phyloP scores from a whole-genome alignment of 2,329 filamentous ascomycete species.

The Neonectria magnoliae region DNA sequence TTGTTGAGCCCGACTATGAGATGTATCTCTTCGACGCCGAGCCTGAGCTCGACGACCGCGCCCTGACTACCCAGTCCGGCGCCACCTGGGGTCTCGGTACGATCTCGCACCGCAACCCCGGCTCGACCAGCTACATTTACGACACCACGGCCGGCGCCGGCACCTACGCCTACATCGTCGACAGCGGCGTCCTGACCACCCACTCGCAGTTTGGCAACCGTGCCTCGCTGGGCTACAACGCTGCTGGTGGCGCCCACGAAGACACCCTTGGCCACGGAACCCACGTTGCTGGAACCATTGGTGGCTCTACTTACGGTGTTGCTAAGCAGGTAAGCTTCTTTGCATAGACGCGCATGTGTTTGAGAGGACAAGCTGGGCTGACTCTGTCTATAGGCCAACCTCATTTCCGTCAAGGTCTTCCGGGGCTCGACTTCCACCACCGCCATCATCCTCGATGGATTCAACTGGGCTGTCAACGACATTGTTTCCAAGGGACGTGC shows the following conservation, averaged over 20 bases:
- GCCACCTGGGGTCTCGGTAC: constrained; percentile 40
- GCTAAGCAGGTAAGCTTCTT: constrained; percentile 49
- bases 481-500: constrained; percentile 47
- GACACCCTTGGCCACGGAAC: constrained; percentile 55
- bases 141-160: constrained; percentile 60
- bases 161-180: constrained; percentile 68
- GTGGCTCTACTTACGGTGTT: constrained; percentile 53
- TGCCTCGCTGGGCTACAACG: constrained; percentile 53
- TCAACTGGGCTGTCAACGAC: constrained; percentile 54
- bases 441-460: constrained; percentile 51
- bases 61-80: constrained; percentile 36
- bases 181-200: constrained; percentile 65
- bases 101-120: constrained; percentile 41
- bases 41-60: constrained; percentile 35
- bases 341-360: neutral
- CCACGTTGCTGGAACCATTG: constrained; percentile 54
- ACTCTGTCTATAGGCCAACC: constrained; percentile 29
- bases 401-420: constrained; percentile 49
- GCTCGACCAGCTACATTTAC: constrained; percentile 54
- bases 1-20: constrained; percentile 40
- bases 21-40: constrained; percentile 31
- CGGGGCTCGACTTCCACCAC: constrained; percentile 27
- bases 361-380: neutral
- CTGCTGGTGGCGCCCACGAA: constrained; percentile 43
- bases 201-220: constrained; percentile 64